phyloP scores from a whole-genome alignment of 2,329 filamentous ascomycete species.

The Hymenoscyphus salicellus region DNA sequence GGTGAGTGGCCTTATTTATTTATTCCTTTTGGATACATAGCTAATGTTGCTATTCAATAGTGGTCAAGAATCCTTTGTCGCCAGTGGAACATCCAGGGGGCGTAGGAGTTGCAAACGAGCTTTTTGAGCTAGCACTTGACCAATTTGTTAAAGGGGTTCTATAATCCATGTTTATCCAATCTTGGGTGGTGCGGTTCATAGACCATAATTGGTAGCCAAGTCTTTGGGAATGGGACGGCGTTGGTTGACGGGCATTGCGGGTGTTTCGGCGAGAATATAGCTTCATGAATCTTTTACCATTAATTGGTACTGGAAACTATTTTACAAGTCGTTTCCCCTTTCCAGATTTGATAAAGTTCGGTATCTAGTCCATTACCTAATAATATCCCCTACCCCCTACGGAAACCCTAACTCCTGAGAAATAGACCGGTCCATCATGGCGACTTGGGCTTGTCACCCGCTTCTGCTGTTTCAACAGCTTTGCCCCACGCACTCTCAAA shows the following conservation, averaged over 20 bases:
- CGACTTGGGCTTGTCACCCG: slow-evolving; percentile 16
- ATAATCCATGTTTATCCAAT: slow-evolving; percentile 21
- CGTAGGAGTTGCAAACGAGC: slow-evolving; percentile 66
- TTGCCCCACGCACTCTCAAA: slow-evolving; percentile 71
- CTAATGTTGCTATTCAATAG: slow-evolving; percentile 38
- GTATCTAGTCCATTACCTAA: slow-evolving; percentile 3
- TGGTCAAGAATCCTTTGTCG: slow-evolving; percentile 68
- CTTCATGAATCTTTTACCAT: slow-evolving; percentile 11
- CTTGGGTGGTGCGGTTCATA: background rate
- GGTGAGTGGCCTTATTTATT: slow-evolving; percentile 49
- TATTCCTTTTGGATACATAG: background rate
- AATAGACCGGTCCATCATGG: slow-evolving; percentile 9
- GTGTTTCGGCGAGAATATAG: slow-evolving; percentile 18
- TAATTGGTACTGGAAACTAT: slow-evolving; percentile 21
- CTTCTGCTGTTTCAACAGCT: slow-evolving; percentile 46
- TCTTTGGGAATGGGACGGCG: slow-evolving; percentile 20
- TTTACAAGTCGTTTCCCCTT: slow-evolving; percentile 17
- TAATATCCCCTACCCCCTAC: background rate
- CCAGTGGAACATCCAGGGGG: slow-evolving; percentile 68
- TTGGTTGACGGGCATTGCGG: slow-evolving; percentile 22
- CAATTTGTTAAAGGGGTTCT: slow-evolving; percentile 70
- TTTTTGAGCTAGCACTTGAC: slow-evolving; percentile 70
- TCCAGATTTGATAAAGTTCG: background rate
- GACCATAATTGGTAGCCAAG: background rate
- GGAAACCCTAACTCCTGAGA: slow-evolving; percentile 14